phyloP scores from a whole-genome alignment of 768 basidiomycete genomes.

The Boletus eberwhitei region DNA sequence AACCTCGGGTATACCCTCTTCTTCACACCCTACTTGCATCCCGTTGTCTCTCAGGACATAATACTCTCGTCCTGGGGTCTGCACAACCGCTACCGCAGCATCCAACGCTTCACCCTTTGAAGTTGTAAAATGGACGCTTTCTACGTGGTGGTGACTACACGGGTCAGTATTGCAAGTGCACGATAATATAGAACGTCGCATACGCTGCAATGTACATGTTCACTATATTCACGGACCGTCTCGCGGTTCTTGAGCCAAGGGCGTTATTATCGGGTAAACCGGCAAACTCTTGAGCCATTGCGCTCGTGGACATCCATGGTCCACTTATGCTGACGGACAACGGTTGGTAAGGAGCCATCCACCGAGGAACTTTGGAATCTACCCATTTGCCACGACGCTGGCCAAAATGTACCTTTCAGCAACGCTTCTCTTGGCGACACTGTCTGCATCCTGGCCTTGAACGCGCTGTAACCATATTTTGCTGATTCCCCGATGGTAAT shows the following conservation, averaged over 20 bases:
- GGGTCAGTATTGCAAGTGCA: not conserved
- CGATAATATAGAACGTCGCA: constrained; percentile 17
- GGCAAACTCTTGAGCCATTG: constrained; percentile 71
- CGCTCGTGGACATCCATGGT: constrained; percentile 58
- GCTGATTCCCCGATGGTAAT: constrained; percentile 67
- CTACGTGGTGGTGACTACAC: constrained; percentile 68
- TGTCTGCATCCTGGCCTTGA: constrained; percentile 40
- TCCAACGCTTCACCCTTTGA: constrained; percentile 46
- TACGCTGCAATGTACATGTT: constrained; percentile 68
- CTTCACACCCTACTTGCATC: constrained; percentile 73
- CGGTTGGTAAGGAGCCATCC: constrained; percentile 1
- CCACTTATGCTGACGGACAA: constrained; percentile 57
- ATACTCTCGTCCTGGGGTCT: constrained; percentile 67
- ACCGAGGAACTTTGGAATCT: not conserved
- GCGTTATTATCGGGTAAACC: constrained; percentile 36
- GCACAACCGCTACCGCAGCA: constrained; percentile 61
- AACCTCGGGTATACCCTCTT: constrained; percentile 59
- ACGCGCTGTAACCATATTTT: constrained; percentile 56
- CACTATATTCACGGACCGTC: constrained; percentile 39
- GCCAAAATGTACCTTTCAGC: constrained; percentile 67
- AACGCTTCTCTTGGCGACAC: constrained; percentile 41
- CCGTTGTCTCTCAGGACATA: constrained; percentile 72
- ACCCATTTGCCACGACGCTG: constrained; percentile 73
- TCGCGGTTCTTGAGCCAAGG: constrained; percentile 14
- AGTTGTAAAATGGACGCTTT: constrained; percentile 66